Base-by-base conservation (phyloP, 805 yeast genomes). In the Phaffomyces thermotolerans region DNA sequence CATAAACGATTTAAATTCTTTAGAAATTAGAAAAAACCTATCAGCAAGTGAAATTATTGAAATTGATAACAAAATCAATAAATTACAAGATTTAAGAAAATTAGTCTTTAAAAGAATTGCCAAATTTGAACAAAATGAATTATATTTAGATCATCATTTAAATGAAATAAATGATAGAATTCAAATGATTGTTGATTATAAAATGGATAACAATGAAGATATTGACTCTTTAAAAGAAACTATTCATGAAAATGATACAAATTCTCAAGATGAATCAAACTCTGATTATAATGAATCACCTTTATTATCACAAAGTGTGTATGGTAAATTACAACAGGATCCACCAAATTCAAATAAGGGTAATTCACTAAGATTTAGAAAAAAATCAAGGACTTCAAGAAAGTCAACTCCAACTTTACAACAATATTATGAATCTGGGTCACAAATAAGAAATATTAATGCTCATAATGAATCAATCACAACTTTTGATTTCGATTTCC, bases 401-500 rank as follows among this genome's bases (percentile, higher is more conserved):
- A 77, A 72, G 49, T 74, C 79, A 1, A 71, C 71, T 45, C 82
- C 88, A 8, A 76, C 84, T 0, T 57, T 81, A 46, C 88, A 81
- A 54, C 81, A 78, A 44, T 81, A 69, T 52, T 82, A 79, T 52
- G 69, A 70, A 27, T 70, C 82, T 1, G 87, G 88, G 3, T 69
- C 77, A 36, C 60, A 64, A 34, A 79, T 84, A 25, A 60, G 67
- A 32, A 59, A 68, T 14, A 64, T 81, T 36, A 57, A 67, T 14
- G 79, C 79, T 1, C 86, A 81, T 53, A 68, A 67, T 4, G 76
- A 71, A 36, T 50, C 75, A 3, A 66, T 84, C 20, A 71, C 77
- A 1, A 69, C 78, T 30, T 57, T 84, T 46, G 89, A 80, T 50
- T 83, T 84, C 57, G 88, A 83, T 56, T 67, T 73, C 22, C 91